phyloP scores from a whole-genome alignment of 2,329 filamentous ascomycete species.

The Botrytis cinerea region DNA sequence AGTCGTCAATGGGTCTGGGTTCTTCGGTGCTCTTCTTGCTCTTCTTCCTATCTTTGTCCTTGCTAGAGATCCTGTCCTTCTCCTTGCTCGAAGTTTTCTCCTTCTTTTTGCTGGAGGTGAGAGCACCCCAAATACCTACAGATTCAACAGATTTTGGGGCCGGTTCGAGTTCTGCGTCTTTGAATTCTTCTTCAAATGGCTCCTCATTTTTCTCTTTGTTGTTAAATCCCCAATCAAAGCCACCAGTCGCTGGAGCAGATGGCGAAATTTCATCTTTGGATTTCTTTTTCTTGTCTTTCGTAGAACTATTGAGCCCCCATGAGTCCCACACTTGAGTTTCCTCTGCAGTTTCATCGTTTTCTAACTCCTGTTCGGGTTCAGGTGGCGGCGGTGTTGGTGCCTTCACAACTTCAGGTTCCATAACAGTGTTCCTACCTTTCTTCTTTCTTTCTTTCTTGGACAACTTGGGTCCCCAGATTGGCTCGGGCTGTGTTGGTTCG shows the following conservation, averaged over 20 bases:
- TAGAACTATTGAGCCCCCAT: conserved; percentile 36
- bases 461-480: conserved; percentile 39
- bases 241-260: conserved; percentile 15
- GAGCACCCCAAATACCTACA: conserved; percentile 28
- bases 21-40: conserved; percentile 33
- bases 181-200: conserved; percentile 44
- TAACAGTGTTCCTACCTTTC: conserved; percentile 42
- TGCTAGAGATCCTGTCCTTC: conserved; percentile 26
- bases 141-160: conserved; percentile 27
- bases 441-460: conserved; percentile 54
- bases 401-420: conserved; percentile 38
- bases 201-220: conserved; percentile 28
- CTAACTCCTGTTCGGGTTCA: conserved; percentile 43
- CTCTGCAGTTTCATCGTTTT: conserved; percentile 29
- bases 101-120: conserved; percentile 25
- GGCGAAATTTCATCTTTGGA: conserved; percentile 14
- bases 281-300: conserved; percentile 44
- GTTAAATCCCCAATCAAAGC: conserved; percentile 19
- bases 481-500: conserved; percentile 23
- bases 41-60: conserved; percentile 50
- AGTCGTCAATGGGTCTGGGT: conserved; percentile 23
- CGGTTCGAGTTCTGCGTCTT: conserved; percentile 27
- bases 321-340: conserved; percentile 42
- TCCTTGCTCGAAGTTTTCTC: conserved; percentile 26
- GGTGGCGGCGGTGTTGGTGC: conserved; percentile 31